These are phyloP conservation scores for Chiua virens DNA, from an alignment of 768 basidiomycete genomes.

Conservation along the genomic window DNA sequence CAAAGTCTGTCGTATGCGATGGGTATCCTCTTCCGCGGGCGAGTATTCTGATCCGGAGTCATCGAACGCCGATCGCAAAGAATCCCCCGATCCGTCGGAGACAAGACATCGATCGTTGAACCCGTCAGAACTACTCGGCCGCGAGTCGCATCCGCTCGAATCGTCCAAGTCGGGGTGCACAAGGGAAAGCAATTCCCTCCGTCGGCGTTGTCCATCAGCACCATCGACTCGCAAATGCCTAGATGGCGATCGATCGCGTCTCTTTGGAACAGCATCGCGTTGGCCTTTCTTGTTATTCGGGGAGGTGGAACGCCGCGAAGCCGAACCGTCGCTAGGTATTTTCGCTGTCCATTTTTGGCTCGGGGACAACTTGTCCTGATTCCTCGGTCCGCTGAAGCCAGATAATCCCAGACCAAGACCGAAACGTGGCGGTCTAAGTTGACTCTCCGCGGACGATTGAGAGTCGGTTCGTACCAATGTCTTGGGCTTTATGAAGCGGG, in stretches of 20 bases:
- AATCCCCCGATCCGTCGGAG: constrained; percentile 21
- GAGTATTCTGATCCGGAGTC: constrained; percentile 35
- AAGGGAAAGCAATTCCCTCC: constrained; percentile 18
- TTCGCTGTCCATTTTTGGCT: constrained; percentile 19
- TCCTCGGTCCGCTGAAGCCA: constrained; percentile 12
- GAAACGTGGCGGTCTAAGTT: constrained; percentile 26
- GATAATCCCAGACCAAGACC: constrained; percentile 30
- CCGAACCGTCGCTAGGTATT: background rate
- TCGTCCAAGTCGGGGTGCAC: constrained; percentile 2
- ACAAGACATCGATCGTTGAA: constrained; percentile 9
- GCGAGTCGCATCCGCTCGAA: constrained; percentile 20
- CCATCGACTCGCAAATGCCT: constrained; percentile 1
- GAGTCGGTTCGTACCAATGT: constrained; percentile 18
- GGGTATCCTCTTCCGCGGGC: constrained; percentile 21
- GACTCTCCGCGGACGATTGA: constrained; percentile 21
- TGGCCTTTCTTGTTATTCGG: constrained; percentile 7
- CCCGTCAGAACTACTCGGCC: constrained; percentile 14
- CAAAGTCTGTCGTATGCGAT: background rate
- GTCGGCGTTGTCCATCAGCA: constrained; percentile 16
- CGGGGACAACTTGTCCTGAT: constrained; percentile 3
- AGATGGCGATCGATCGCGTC: constrained; percentile 11
- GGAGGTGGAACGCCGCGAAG: constrained; percentile 4
- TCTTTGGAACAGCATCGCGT: constrained; percentile 10
- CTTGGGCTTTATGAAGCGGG: constrained; percentile 16
- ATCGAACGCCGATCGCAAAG: constrained; percentile 18